A percentile compares a stretch with the other conserved stretches of the same genome.
These are phyloP conservation scores for Diutina ranongensis DNA, from an alignment of 1,139 yeast species.

Conservation along the genomic window DNA sequence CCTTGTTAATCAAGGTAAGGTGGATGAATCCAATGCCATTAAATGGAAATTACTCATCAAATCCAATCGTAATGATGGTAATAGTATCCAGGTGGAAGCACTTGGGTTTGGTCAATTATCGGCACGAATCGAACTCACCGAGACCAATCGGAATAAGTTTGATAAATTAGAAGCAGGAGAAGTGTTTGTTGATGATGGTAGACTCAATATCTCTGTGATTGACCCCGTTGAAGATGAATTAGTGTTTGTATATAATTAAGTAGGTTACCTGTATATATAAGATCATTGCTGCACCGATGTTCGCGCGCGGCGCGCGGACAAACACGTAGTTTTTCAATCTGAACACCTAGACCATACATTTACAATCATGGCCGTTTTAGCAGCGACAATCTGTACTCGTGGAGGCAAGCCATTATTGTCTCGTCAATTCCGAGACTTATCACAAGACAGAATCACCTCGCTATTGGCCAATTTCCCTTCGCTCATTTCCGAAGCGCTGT, in stretches of 20 bases:
- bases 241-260: background rate
- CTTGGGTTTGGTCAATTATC: conserved; percentile 1
- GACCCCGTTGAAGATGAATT: background rate
- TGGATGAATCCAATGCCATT: background rate
- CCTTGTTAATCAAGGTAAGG: background rate
- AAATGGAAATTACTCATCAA: background rate
- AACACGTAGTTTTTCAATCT: background rate
- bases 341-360: background rate
- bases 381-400: conserved; percentile 92
- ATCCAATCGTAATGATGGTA: background rate
- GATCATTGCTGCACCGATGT: background rate
- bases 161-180: background rate
- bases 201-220: background rate
- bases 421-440: conserved; percentile 81
- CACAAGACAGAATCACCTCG: conserved; percentile 79
- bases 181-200: conserved; percentile 2
- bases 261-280: background rate
- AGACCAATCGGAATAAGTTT: background rate
- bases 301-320: background rate
- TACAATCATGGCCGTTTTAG: conserved; percentile 39
- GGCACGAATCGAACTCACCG: background rate
- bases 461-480: conserved; percentile 80
- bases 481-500: conserved; percentile 55
- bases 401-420: conserved; percentile 91
- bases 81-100: background rate